These are phyloP conservation scores for Talaromyces sp. DNA, from an alignment of 2,329 filamentous ascomycete species.

Conservation along the genomic window DNA sequence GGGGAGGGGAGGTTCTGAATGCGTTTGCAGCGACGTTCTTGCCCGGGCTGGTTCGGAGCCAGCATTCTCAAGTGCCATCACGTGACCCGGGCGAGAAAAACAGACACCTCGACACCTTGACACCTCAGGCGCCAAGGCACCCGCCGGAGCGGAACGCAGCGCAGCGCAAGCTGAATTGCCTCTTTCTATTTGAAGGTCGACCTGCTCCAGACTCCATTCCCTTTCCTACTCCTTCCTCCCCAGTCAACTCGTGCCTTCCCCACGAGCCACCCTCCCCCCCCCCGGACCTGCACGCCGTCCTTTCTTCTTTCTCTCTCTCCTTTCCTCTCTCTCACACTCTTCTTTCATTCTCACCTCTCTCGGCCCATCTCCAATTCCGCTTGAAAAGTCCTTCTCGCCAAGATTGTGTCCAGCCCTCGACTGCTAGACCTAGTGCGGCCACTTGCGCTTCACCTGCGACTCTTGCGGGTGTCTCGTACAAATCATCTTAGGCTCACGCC, in stretches of 20 bases:
- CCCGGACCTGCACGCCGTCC: background rate
- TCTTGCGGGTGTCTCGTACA: slow-evolving; percentile 13
- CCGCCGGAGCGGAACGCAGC: slow-evolving; percentile 12
- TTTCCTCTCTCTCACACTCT: slow-evolving; percentile 5
- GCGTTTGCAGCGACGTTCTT: slow-evolving; percentile 7
- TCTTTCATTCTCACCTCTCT: background rate
- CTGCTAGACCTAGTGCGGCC: slow-evolving; percentile 24
- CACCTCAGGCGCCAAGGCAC: background rate
- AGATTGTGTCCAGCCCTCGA: slow-evolving; percentile 30
- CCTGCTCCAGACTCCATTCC: slow-evolving; percentile 27
- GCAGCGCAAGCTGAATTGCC: slow-evolving; percentile 8
- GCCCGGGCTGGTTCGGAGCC: slow-evolving; percentile 21
- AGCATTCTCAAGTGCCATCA: slow-evolving; percentile 10
- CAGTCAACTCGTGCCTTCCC: background rate
- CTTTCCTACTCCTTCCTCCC: slow-evolving; percentile 14
- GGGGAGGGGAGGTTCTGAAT: slow-evolving; percentile 4
- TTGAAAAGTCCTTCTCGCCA: slow-evolving; percentile 14
- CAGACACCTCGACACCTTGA: slow-evolving; percentile 3
- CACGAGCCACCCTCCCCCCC: background rate
- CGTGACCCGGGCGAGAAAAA: slow-evolving; percentile 1
- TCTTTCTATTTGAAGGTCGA: slow-evolving; percentile 3
- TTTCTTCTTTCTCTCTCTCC: slow-evolving; percentile 10
- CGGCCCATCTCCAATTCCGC: slow-evolving; percentile 1
- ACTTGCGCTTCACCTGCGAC: slow-evolving; percentile 20
- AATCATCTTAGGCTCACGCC: slow-evolving; percentile 1